These are phyloP conservation scores for Citeromyces siamensis DNA, from an alignment of 1,139 yeast species.

Conservation along the genomic window DNA sequence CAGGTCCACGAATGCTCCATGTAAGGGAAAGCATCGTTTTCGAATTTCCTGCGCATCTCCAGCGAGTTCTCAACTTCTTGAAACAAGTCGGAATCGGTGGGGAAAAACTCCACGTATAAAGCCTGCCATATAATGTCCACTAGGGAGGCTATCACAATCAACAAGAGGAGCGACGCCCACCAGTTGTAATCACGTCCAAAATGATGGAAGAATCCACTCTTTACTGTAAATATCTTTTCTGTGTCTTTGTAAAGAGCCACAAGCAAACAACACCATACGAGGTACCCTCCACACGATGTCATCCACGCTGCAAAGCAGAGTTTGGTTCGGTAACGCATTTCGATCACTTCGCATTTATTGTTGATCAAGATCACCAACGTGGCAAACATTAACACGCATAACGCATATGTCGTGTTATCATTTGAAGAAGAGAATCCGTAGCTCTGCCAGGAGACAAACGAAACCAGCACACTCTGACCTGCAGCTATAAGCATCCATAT, in stretches of 20 bases:
- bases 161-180: constrained; percentile 68
- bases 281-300: constrained; percentile 81
- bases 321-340: constrained; percentile 73
- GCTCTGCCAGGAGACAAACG: constrained; percentile 51
- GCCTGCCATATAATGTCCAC: constrained; percentile 57
- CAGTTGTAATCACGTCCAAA: constrained; percentile 75
- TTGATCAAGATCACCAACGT: constrained; percentile 63
- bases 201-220: constrained; percentile 47
- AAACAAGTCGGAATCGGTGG: constrained; percentile 72
- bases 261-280: constrained; percentile 72
- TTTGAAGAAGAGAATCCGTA: constrained; percentile 57
- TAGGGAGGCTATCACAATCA: constrained; percentile 44
- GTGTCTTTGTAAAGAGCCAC: constrained; percentile 53
- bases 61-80: constrained; percentile 64
- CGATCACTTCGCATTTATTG: constrained; percentile 68
- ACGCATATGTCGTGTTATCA: constrained; percentile 72
- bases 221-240: constrained; percentile 60
- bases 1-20: constrained; percentile 77
- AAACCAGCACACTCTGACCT: constrained; percentile 55
- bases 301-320: constrained; percentile 55
- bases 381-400: constrained; percentile 68
- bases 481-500: constrained; percentile 78
- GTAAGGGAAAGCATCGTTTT: constrained; percentile 59
- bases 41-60: constrained; percentile 56
- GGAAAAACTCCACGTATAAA: constrained; percentile 39